Conservation (phyloP, 1,139 yeast species). For the Candida sp. region DNA sequence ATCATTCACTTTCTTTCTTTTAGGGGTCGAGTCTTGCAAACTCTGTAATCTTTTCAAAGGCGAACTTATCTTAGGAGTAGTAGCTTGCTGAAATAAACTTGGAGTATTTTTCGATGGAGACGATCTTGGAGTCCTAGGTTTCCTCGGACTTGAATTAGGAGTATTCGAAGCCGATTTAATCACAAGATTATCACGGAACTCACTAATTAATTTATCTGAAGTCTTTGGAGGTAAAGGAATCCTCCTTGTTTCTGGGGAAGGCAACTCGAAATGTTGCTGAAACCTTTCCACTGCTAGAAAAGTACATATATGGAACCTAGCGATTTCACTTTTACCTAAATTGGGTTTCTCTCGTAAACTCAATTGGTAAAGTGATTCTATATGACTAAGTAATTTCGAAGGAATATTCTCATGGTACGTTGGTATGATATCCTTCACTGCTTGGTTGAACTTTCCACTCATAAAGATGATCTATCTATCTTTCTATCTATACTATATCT, state of each 20-base stretch:
- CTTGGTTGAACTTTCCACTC: slow-evolving; percentile 25
- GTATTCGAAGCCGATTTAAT: slow-evolving; percentile 29
- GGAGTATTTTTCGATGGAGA: slow-evolving; percentile 13
- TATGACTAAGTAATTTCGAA: slow-evolving; percentile 42
- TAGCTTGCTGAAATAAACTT: slow-evolving; percentile 4
- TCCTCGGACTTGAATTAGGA: slow-evolving; percentile 21
- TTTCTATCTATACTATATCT: neutral
- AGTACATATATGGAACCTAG: slow-evolving; percentile 66
- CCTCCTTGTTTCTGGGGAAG: slow-evolving; percentile 43
- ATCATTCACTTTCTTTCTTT: neutral
- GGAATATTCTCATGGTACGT: slow-evolving; percentile 47
- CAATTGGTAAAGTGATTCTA: slow-evolving; percentile 48
- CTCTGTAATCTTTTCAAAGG: slow-evolving; percentile 28
- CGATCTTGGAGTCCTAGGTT: slow-evolving; percentile 1
- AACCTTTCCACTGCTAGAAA: slow-evolving; percentile 54
- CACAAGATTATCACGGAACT: slow-evolving; percentile 38
- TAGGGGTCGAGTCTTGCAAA: neutral
- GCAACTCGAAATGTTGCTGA: slow-evolving; percentile 36
- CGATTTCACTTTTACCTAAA: slow-evolving; percentile 53
- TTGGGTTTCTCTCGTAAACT: slow-evolving; percentile 48
- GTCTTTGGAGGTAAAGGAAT: slow-evolving; percentile 59
- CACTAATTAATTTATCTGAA: slow-evolving; percentile 35
- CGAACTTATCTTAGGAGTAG: slow-evolving; percentile 12
- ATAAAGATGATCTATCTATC: slow-evolving; percentile 3
- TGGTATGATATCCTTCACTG: slow-evolving; percentile 48